A percentile compares a stretch with the other conserved stretches of the same genome.
phyloP scores from a whole-genome alignment of 495 filamentous ascomycete species.

The Aspergillus indologenus region DNA sequence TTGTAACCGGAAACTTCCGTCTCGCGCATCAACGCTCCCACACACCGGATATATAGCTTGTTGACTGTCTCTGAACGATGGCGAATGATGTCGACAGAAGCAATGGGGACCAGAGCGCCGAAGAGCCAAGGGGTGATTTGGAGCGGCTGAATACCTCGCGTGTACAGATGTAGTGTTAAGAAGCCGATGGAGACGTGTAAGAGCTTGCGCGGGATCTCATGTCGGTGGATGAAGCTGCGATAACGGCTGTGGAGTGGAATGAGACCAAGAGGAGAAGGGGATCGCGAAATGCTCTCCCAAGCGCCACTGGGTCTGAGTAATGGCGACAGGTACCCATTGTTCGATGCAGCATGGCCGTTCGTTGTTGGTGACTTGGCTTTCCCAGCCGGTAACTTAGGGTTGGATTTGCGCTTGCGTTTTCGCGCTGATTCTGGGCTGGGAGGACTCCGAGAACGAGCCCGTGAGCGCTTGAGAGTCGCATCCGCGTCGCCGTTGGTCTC shows the following conservation, averaged over 20 bases:
- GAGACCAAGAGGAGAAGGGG: constrained; percentile 85
- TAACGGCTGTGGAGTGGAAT: constrained; percentile 81
- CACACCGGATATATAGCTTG: constrained; percentile 73
- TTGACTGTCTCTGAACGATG: constrained; percentile 80
- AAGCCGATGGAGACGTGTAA: constrained; percentile 92
- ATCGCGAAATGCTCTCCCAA: constrained; percentile 73
- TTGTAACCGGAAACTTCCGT: constrained; percentile 90
- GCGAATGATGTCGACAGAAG: constrained; percentile 74
- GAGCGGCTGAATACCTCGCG: constrained; percentile 65
- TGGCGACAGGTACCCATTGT: constrained; percentile 73
- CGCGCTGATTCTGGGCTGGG: constrained; percentile 22
- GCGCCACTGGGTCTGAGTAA: constrained; percentile 54
- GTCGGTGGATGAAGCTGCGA: constrained; percentile 49
- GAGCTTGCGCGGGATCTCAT: constrained; percentile 47
- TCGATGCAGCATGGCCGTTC: constrained; percentile 35
- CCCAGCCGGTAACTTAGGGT: constrained; percentile 42
- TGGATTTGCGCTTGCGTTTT: constrained; percentile 44
- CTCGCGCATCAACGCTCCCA: constrained; percentile 95
- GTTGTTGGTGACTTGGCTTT: constrained; percentile 31
- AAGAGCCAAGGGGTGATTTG: constrained; percentile 82
- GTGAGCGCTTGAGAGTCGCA: constrained; percentile 44
- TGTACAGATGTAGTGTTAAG: constrained; percentile 79
- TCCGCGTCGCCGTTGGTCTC: constrained; percentile 37
- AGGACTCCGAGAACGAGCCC: constrained; percentile 28
- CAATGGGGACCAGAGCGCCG: constrained; percentile 81